phyloP scores from a whole-genome alignment of 2,329 filamentous ascomycete species.

The Cladosporium colombiae region DNA sequence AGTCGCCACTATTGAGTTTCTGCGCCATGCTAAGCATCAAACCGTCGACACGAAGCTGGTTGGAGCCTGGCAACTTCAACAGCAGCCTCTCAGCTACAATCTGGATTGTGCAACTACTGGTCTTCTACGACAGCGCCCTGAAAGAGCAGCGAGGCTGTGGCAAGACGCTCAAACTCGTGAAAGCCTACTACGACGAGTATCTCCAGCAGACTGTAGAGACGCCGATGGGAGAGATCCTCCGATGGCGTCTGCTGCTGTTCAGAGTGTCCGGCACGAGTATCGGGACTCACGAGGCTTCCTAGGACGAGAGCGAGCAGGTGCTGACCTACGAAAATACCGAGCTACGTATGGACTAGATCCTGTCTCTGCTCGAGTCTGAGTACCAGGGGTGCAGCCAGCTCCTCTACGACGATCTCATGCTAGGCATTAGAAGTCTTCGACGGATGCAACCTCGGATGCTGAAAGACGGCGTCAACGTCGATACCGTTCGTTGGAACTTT shows the following conservation, averaged over 20 bases:
- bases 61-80: conserved; percentile 23
- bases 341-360: conserved; percentile 20
- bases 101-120: conserved; percentile 20
- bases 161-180: conserved; percentile 17
- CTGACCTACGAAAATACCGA: conserved; percentile 20
- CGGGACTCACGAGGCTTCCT: too few species aligned
- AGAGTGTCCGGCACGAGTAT: conserved; percentile 19
- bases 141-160: conserved; percentile 16
- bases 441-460: conserved; percentile 7
- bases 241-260: conserved; percentile 22
- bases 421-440: conserved; percentile 7
- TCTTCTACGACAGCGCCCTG: conserved; percentile 21
- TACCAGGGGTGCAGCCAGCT: conserved; percentile 16
- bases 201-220: conserved; percentile 22
- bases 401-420: conserved; percentile 20
- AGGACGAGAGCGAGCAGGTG: not conserved
- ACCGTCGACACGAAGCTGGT: conserved; percentile 20
- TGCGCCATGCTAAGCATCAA: too few species aligned
- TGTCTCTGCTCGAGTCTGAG: conserved; percentile 19
- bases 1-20: too few species aligned
- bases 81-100: conserved; percentile 21
- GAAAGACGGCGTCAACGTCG: conserved; percentile 19
- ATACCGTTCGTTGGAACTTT: conserved; percentile 20
- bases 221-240: conserved; percentile 22
- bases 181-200: conserved; percentile 16